Percentiles rank a stretch among this genome's conserved stretches.
These are phyloP conservation scores for Neofusicoccum umdonicola DNA, from an alignment of 2,329 filamentous ascomycete genomes.

Conservation along the genomic window DNA sequence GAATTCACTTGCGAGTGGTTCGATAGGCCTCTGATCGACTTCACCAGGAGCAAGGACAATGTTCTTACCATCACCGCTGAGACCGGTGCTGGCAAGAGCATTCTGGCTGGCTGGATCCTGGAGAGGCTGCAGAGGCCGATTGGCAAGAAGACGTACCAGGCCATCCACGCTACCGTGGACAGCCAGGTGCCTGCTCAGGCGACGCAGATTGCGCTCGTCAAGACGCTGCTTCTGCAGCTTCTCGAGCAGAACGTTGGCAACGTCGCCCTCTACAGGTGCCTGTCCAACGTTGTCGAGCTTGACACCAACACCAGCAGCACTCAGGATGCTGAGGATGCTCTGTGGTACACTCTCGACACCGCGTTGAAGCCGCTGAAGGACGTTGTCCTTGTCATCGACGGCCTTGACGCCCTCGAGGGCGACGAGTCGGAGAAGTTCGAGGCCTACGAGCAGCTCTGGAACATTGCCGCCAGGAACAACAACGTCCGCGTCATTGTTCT, in stretches of 20 bases:
- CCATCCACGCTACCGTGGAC: constrained; percentile 45
- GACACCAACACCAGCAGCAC: constrained; percentile 26
- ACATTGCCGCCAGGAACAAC: constrained; percentile 35
- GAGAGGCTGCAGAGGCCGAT: constrained; percentile 52
- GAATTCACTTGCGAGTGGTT: constrained; percentile 54
- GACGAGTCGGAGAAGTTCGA: constrained; percentile 32
- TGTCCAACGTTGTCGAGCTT: constrained; percentile 29
- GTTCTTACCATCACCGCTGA: constrained; percentile 49
- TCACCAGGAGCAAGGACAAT: constrained; percentile 45
- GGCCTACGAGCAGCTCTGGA: constrained; percentile 38
- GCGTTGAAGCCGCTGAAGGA: constrained; percentile 37
- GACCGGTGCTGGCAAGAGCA: constrained; percentile 52
- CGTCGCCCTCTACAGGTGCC: constrained; percentile 30
- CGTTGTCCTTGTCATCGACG: constrained; percentile 47
- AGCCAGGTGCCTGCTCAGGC: constrained; percentile 15
- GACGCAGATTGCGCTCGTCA: constrained; percentile 35
- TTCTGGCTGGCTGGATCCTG: constrained; percentile 51
- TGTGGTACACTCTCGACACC: constrained; percentile 43
- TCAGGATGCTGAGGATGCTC: constrained; percentile 36
- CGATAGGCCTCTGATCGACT: constrained; percentile 39
- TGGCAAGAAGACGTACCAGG: constrained; percentile 47
- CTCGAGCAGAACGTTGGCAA: constrained; percentile 49
- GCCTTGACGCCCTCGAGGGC: constrained; percentile 47
- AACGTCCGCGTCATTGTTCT: constrained; percentile 44
- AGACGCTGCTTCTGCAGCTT: constrained; percentile 47